Conservation (phyloP, 495 filamentous ascomycete species). For the Rostrohypoxylon terebratum region DNA sequence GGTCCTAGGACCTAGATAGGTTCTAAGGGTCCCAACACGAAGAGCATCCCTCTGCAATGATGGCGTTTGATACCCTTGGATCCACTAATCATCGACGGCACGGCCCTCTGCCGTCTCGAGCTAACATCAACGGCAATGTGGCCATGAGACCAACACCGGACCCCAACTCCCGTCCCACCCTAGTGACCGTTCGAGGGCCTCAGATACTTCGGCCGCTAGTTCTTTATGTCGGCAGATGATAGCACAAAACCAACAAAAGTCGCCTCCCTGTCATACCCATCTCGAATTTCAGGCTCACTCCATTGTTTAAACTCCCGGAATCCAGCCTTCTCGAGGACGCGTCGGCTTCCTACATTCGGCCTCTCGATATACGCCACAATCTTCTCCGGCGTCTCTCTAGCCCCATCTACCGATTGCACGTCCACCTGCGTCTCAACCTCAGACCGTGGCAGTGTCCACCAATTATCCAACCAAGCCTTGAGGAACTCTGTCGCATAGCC, state of each 20-base stretch:
- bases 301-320: slow-evolving; percentile 50
- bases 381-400: slow-evolving; percentile 45
- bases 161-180: background rate
- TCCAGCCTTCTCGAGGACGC: slow-evolving; percentile 52
- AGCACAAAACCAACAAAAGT: slow-evolving; percentile 32
- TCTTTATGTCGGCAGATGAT: slow-evolving; percentile 18
- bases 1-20: too few relatives aligned
- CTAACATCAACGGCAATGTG: background rate
- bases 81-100: background rate
- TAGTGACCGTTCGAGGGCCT: background rate
- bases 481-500: slow-evolving; percentile 55
- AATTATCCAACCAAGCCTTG: slow-evolving; percentile 46
- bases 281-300: slow-evolving; percentile 42
- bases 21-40: background rate
- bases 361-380: slow-evolving; percentile 47
- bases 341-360: slow-evolving; percentile 48
- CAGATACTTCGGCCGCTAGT: background rate
- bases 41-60: background rate
- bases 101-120: background rate
- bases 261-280: background rate
- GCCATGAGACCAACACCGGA: background rate
- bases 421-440: slow-evolving; percentile 50
- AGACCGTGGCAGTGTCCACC: slow-evolving; percentile 50
- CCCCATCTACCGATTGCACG: slow-evolving; percentile 32
- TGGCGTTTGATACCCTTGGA: background rate